Conservation (phyloP, 2,329 filamentous ascomycete species). For the Onygenales sp. region DNA sequence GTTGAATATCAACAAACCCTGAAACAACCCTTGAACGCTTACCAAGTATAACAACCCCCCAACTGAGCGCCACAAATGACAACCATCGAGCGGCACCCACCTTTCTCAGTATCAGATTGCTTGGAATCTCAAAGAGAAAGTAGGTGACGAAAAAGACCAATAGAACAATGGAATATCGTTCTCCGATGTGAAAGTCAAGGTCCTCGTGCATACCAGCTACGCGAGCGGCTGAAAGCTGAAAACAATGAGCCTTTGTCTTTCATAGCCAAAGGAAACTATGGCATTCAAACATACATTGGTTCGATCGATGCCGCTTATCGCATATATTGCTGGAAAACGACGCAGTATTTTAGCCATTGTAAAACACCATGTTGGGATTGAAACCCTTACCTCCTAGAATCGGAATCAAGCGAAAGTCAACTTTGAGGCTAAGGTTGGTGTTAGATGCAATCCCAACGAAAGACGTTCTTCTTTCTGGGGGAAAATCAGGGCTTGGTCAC, state of each 20-base stretch:
- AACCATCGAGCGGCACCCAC: conserved; percentile 12
- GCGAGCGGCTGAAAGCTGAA: conserved; percentile 7
- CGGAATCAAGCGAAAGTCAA: not conserved
- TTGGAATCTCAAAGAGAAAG: conserved; percentile 13
- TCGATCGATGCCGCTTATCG: not conserved
- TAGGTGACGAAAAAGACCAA: conserved; percentile 15
- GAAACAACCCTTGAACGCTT: not conserved
- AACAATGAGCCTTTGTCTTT: not conserved
- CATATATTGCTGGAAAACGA: not conserved
- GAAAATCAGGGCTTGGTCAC: not conserved
- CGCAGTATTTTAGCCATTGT: too few relatives aligned
- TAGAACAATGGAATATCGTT: conserved; percentile 10
- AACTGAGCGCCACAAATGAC: conserved; percentile 8
- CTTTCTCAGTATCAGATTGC: conserved; percentile 10
- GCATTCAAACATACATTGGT: not conserved
- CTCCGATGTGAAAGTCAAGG: conserved; percentile 8
- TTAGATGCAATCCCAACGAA: not conserved
- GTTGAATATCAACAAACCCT: too few relatives aligned
- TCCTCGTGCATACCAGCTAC: conserved; percentile 11
- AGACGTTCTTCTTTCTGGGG: not conserved
- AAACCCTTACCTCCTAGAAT: not conserved
- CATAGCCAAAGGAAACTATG: not conserved
- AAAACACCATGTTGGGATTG: not conserved
- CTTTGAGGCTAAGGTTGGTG: not conserved
- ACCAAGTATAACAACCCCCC: conserved; percentile 11